Conservation (phyloP, 140 eudicot genomes). For the Cichorium intybus region DNA sequence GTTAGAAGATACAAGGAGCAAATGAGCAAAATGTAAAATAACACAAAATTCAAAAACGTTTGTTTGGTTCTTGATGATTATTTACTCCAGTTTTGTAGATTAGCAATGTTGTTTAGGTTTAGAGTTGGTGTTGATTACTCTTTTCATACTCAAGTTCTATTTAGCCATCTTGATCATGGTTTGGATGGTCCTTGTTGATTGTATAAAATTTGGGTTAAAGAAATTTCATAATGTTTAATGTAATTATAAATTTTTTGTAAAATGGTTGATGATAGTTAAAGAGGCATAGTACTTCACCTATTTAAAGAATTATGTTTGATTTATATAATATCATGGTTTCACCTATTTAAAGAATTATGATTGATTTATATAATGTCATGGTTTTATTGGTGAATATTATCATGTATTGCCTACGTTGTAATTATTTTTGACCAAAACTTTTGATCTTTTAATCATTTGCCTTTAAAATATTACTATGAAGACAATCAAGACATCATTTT, state of each 20-base stretch:
- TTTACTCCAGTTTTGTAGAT: neutral
- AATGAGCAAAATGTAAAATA: conserved; percentile 10
- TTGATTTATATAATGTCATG: no score
- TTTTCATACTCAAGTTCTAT: neutral
- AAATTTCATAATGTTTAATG: neutral
- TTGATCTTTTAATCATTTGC: no score
- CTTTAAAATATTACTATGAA: no score
- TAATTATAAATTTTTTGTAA: neutral
- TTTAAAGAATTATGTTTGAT: neutral
- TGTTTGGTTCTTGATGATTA: neutral
- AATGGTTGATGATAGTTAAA: no score
- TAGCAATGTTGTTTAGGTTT: neutral
- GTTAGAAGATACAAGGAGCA: neutral
- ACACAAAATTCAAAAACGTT: neutral
- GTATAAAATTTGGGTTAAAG: neutral
- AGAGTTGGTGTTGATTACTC: neutral
- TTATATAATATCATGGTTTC: no score
- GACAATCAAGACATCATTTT: no score
- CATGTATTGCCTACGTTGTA: no score
- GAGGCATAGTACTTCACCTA: neutral
- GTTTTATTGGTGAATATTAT: no score
- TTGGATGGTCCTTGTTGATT: neutral
- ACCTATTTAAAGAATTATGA: no score
- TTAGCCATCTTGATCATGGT: no score
- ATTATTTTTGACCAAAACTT: no score